Evolutionary conservation across 2,329 filamentous ascomycete genomes (phyloP), one percentile per base, ranked within the genome.

Genomic region (Ophiosphaerella narmari): DNA sequence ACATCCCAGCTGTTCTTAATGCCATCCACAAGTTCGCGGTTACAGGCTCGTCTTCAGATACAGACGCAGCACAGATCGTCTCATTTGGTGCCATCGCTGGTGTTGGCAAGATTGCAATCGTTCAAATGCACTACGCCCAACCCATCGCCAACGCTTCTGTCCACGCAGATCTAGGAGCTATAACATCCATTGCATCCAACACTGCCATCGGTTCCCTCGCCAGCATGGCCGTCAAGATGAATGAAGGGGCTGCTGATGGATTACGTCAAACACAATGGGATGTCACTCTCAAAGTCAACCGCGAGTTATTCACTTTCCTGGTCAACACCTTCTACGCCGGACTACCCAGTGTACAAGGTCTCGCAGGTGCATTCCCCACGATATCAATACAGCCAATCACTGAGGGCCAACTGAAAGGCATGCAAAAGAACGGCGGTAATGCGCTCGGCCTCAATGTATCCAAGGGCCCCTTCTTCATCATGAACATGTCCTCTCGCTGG

Each of bases 371-470:
- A n/a, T 42, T 65, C 13, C 60, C 63, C 4, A 56, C 54, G 1
- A 55, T 50, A 13, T 57, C 59, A 0, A 53, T 68, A 5, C 66
- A 70, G 40, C 48, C 59, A 24, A 64, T 70, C 37, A 66, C 63
- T 2, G 49, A 47, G 21, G 57, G 57, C 12, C 57, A 59, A 33
- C 42, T 68, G 4, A 35, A 48, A 23, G 47, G 55, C 36, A 69
- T 69, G 66, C 41, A 55, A 23, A 58, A 62, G 45, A 62, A 62
- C 36, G 63, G 60, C 34, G 66, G 67, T 2, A 68, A 71, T 39
- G 54, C 64, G 14, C 58, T 70, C 11, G 67, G 66, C n/a, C 56
- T 70, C 11, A 35, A 51, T 21, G n/a, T 59, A 4, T 39, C 49
- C 16, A 45, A 51, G 7, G 57, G 63, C 0, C 62, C 62, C 6